Base-by-base conservation (phyloP, 164 flowering plant genomes). In the Stephania japonica region DNA sequence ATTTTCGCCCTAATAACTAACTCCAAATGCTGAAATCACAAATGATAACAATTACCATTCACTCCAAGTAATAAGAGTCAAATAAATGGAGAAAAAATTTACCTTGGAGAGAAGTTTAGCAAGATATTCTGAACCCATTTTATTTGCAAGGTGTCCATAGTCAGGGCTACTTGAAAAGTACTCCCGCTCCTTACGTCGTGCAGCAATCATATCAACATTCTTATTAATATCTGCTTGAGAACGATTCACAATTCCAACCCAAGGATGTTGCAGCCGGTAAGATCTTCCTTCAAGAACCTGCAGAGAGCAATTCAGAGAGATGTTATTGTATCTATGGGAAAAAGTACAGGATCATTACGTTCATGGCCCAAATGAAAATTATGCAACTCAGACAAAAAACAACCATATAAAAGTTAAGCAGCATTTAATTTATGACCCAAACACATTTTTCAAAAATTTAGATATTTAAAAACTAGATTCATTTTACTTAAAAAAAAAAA, bases 221-320 rank as follows among this genome's bases (percentile, higher is more conserved):
- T 78, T 90, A 78, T 89, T 91, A 65, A 90, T 90, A 74, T 91
- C 97, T 71, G 91, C 92, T 78, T 90, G 97, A 56, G 97, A 90
- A 61, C 93, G 89, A 71, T 91, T 91, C 42, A 91, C 97, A 67
- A 91, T 82, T 76, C 97, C 97, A 73, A 91, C 94, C 97, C 97
- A 91, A 32, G 93, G 97, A 73, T 87, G 90, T 77, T 90, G 97
- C 78, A 91, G 75, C 73, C 89, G 82, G 70, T 90, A 91, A 56
- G 93, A 63, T 81, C 92, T 84, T 75, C 97, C 97, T 82, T 91
- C 97, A 69, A 91, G 82, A 80, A 91, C 93, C 96, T 91, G 71
- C 50, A 73, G 3, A 27, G 11, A 67, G 23, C 67, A 72, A 70
- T 32, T 32, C 5, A 65, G 62, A 21, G 18, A 32, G 64, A n/a